Base-by-base conservation (phyloP, 1,139 yeast species). In the Lodderomyces parapsilosis region DNA sequence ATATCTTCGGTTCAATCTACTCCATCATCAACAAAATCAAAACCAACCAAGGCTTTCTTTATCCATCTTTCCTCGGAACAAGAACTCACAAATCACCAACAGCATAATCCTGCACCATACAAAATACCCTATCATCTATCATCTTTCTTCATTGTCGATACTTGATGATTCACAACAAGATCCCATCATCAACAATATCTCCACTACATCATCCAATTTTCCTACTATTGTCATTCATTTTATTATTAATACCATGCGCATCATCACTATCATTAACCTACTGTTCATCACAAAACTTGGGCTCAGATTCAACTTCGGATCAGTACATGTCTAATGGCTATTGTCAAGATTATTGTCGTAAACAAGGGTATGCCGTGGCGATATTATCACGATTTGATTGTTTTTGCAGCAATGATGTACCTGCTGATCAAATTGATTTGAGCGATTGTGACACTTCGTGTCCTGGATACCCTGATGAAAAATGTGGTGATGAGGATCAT, bases 341-440 rank as follows among this genome's bases (percentile, higher is more conserved):
- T 4, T 83, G 89, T 57, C 56, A 66, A 6, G 67, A 66, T 43
- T 59, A 65, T 32, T 83, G 90, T 56, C 27, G 47, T 2, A 46
- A 42, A 6, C 48, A 51, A 11, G 81, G 79, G n/a, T 78, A 63
- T 53, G 72, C 81, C 2, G 78, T 73, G 44, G 89, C 81, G 4
- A 70, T 83, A 38, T 61, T 82, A 14, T 83, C 74, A 46, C 68
- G 66, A 19, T 53, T 62, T 42, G 48, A 68, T 40, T 83, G 90
- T 60, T 83, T 83, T 79, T 83, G 90, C 56, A 71, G 86, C 9
- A 70, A 82, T 54, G 56, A 60, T 30, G 61, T 75, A 4, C 87
- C 88, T 0, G 66, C 56, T 2, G 67, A 56, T 2, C 64, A 76
- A 1, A 60, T 63, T 1, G 52, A 57, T 30, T 43, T 59, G 30